These are phyloP conservation scores for Trichosporon coremiiforme DNA, from an alignment of 1,284 basidiomycete genomes.

Conservation along the genomic window DNA sequence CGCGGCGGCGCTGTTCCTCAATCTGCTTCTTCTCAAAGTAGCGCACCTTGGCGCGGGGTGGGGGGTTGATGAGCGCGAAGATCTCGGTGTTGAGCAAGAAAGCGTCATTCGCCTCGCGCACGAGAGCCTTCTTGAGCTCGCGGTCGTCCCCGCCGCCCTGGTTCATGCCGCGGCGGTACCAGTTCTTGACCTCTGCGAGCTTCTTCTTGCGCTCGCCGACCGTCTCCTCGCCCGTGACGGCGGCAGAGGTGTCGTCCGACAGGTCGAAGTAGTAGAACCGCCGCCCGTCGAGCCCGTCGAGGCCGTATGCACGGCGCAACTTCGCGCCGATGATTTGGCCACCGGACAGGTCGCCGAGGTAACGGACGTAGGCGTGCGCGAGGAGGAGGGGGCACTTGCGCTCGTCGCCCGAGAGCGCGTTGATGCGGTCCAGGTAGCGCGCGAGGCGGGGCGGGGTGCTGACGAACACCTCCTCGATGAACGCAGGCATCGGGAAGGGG, in stretches of 20 bases:
- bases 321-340: constrained; percentile 72
- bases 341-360: constrained; percentile 79
- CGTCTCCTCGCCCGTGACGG: constrained; percentile 59
- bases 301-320: constrained; percentile 67
- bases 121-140: constrained; percentile 64
- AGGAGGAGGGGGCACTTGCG: constrained; percentile 65
- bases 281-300: constrained; percentile 63
- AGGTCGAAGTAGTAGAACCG: constrained; percentile 74
- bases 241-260: constrained; percentile 44
- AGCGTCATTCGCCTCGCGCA: constrained; percentile 69
- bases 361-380: constrained; percentile 78
- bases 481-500: constrained; percentile 59
- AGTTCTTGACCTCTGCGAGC: constrained; percentile 72
- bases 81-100: constrained; percentile 70
- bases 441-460: constrained; percentile 62
- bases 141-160: constrained; percentile 60
- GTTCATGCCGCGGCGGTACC: constrained; percentile 76
- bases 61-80: constrained; percentile 61
- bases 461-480: constrained; percentile 50
- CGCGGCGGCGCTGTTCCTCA: constrained; percentile 23
- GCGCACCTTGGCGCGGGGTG: constrained; percentile 26
- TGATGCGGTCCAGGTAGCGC: constrained; percentile 61
- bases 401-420: constrained; percentile 60
- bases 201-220: constrained; percentile 43
- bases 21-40: constrained; percentile 34